These are phyloP conservation scores for Inonotus hispidus DNA, from an alignment of 1,284 basidiomycete genomes.

Conservation along the genomic window DNA sequence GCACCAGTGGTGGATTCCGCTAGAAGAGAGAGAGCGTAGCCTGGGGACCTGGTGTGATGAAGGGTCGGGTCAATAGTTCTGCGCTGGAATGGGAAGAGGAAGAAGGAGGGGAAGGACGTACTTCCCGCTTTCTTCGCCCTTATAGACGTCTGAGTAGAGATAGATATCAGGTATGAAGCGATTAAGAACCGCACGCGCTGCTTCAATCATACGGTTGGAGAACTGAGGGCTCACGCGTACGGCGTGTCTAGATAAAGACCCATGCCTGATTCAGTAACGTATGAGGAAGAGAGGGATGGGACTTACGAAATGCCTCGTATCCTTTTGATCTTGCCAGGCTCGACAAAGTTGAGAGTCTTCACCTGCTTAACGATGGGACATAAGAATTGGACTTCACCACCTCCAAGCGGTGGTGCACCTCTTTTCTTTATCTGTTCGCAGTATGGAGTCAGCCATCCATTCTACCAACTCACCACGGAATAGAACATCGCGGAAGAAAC, in stretches of 20 bases:
- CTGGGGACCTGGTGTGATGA: conserved; percentile 69
- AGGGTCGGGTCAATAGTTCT: no score
- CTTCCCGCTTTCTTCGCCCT: conserved; percentile 96
- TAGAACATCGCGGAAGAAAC: conserved; percentile 24
- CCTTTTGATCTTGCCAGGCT: conserved; percentile 86
- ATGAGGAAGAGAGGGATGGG: background rate
- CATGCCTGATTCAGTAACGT: conserved; percentile 2
- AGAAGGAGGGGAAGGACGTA: conserved; percentile 31
- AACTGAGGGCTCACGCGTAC: conserved; percentile 96
- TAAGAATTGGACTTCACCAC: conserved; percentile 91
- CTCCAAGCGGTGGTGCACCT: conserved; percentile 87
- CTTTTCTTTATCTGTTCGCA: conserved; percentile 79
- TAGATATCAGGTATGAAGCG: conserved; percentile 98
- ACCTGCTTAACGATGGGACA: conserved; percentile 88
- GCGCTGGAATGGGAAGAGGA: background rate
- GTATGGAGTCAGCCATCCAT: background rate
- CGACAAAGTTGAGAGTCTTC: conserved; percentile 89
- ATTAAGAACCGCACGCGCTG: conserved; percentile 87
- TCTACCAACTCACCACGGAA: background rate
- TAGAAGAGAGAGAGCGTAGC: conserved; percentile 88
- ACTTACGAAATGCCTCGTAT: conserved; percentile 94
- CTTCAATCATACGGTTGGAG: conserved; percentile 96
- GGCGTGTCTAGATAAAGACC: conserved; percentile 57
- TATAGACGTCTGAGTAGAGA: conserved; percentile 97
- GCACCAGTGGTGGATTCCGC: conserved; percentile 91